Evolutionary conservation across 768 basidiomycete species (phyloP), one percentile per base, ranked within the genome.

Genomic region (Dioszegia hungarica): DNA sequence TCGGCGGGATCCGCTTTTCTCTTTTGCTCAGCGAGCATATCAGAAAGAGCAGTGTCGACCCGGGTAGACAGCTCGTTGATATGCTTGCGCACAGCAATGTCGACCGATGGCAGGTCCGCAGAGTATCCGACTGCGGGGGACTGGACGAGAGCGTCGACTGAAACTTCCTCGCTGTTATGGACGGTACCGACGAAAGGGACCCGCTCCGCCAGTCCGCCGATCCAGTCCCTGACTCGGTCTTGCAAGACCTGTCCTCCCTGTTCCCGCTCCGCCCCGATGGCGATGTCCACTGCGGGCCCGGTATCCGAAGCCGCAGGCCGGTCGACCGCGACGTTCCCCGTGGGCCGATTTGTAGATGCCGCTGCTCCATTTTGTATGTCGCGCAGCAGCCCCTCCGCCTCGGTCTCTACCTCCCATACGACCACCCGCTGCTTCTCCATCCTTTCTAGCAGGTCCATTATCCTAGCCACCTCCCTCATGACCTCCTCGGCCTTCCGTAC

Each of bases 61-160:
- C 50, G 24, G 33, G 41, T n/a, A 27, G 57, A 52, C 6, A 54
- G 39, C 5, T 54, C 52, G 40, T 54, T 54, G 14, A 54, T 27
- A 10, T 25, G 38, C 2, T 31, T 15, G 19, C 39, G 38, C 19
- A 54, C 39, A 14, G 40, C 5, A 4, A 2, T 15, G 27, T 54
- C 52, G 12, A 40, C 46, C n/a, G 11, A 6, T 25, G 29, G 22
- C 17, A 52, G 50, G 22, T 28, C 37, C 3, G 37, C n/a, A 27
- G 28, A n/a, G 27, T 34, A 22, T 9, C 41, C n/a, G 20, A 5
- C 29, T 3, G n/a, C 15, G 43, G 43, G 11, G n/a, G 33, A 12
- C 1, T 36, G 15, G 33, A 3, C 1, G 33, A n/a, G n/a, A n/a
- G n/a, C n/a, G n/a, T n/a, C n/a, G n/a, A n/a, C n/a, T n/a, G n/a